phyloP scores from a whole-genome alignment of 2,329 filamentous ascomycete species.

The Phaeosphaeriaceae sp. region DNA sequence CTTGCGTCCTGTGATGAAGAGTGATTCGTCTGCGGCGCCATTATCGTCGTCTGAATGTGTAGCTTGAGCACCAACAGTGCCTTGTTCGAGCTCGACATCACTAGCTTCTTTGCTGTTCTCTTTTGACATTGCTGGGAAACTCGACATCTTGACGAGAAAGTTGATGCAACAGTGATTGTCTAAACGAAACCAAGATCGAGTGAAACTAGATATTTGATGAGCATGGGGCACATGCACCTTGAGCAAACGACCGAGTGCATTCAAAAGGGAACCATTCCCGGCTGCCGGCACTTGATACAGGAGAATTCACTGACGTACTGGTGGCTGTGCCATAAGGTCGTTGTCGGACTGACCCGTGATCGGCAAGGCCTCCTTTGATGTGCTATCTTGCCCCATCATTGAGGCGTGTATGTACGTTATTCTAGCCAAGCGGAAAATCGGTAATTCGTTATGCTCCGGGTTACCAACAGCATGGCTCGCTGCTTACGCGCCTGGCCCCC shows the following conservation, averaged over 20 bases:
- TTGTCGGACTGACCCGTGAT: not conserved
- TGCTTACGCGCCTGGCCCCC: not conserved
- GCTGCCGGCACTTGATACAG: not conserved
- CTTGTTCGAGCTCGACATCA: not conserved
- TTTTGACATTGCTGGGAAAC: not conserved
- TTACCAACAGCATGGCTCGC: not conserved
- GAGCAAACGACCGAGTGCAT: not conserved
- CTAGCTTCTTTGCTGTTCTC: not conserved
- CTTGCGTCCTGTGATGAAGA: conserved; percentile 5
- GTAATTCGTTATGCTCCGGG: too few relatives aligned
- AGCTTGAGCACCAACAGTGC: not conserved
- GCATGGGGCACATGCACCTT: not conserved
- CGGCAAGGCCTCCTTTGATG: not conserved
- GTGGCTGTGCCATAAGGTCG: not conserved
- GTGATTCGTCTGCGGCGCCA: not conserved
- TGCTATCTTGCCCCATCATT: not conserved
- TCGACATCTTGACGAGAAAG: not conserved
- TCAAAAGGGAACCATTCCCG: not conserved
- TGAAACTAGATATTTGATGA: not conserved
- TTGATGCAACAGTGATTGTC: not conserved
- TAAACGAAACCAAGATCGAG: not conserved
- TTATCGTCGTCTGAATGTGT: not conserved
- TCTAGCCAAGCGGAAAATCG: not conserved
- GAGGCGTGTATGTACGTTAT: not conserved
- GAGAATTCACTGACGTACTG: not conserved